Percentiles rank a stretch among this genome's conserved stretches.
Evolutionary conservation across 345 rosid genomes (phyloP).

Genomic region (Eucalyptus cloeziana): DNA sequence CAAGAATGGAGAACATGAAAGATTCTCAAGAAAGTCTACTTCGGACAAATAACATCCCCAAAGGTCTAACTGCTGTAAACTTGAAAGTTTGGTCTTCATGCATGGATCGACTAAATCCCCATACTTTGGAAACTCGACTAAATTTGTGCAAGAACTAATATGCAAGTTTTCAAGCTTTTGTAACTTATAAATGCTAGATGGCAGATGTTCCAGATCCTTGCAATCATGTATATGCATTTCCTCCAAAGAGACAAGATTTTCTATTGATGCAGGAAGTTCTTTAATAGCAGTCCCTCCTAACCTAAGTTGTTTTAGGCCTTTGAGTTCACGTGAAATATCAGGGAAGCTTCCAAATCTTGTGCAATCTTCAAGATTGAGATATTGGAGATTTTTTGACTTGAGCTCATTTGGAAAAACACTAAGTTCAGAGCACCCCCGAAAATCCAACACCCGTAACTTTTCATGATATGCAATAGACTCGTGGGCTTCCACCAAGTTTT

Average conservation of each 20-base stretch:
- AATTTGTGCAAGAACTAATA: neutral
- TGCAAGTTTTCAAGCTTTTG: neutral
- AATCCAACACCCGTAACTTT: neutral
- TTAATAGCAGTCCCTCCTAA: neutral
- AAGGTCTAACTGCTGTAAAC: rapidly evolving
- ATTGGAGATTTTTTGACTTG: neutral
- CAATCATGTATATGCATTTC: neutral
- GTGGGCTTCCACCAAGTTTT: neutral
- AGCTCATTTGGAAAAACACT: neutral
- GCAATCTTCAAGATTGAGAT: neutral
- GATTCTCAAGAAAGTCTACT: neutral
- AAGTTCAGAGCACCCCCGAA: neutral
- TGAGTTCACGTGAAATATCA: neutral
- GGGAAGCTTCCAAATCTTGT: neutral
- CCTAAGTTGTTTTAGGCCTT: neutral
- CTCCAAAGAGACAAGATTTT: neutral
- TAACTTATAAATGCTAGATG: neutral
- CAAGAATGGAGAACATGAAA: neutral
- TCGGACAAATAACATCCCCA: neutral
- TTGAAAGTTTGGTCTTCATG: neutral
- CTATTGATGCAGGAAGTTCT: neutral
- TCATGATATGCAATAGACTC: neutral
- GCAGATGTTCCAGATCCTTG: neutral
- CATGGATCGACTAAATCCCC: neutral
- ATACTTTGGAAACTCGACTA: neutral